Conservation (phyloP, 164 flowering plant genomes). For the Protea cynaroides region DNA sequence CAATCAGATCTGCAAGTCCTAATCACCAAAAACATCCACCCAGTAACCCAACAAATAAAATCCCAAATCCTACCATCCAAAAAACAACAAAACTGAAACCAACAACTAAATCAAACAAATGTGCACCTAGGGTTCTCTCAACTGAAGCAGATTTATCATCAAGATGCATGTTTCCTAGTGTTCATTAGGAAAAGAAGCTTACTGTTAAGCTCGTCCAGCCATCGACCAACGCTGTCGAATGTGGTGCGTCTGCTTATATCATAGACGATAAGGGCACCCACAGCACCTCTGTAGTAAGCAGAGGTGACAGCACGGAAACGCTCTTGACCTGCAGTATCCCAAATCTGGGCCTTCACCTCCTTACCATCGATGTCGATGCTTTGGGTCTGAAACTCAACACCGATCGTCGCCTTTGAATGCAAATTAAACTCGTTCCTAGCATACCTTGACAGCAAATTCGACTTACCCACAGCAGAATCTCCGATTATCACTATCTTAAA, state of each 20-base stretch:
- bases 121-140: not conserved
- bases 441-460: conserved; percentile 35
- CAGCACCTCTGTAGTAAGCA: conserved; percentile 48
- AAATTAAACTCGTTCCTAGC: conserved; percentile 40
- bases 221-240: conserved; percentile 33
- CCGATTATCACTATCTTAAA: conserved; percentile 47
- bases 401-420: conserved; percentile 43
- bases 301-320: conserved; percentile 48
- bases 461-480: conserved; percentile 44
- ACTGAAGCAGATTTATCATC: not conserved
- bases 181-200: conserved; percentile 5
- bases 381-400: conserved; percentile 46
- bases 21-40: conserved; percentile 2
- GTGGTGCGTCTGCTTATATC: conserved; percentile 44
- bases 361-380: conserved; percentile 45
- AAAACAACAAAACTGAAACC: not conserved
- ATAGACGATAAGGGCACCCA: conserved; percentile 47
- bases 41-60: not conserved
- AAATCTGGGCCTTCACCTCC: conserved; percentile 50
- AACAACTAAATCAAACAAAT: not conserved
- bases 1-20: conserved; percentile 2
- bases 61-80: conserved; percentile 1
- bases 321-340: conserved; percentile 51
- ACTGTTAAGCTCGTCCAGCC: conserved; percentile 53
- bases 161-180: too few relatives aligned